A percentile compares a stretch with the other conserved stretches of the same genome.
Conservation (phyloP, 2,329 filamentous ascomycete species). For the Rutstroemia sydowiana region DNA sequence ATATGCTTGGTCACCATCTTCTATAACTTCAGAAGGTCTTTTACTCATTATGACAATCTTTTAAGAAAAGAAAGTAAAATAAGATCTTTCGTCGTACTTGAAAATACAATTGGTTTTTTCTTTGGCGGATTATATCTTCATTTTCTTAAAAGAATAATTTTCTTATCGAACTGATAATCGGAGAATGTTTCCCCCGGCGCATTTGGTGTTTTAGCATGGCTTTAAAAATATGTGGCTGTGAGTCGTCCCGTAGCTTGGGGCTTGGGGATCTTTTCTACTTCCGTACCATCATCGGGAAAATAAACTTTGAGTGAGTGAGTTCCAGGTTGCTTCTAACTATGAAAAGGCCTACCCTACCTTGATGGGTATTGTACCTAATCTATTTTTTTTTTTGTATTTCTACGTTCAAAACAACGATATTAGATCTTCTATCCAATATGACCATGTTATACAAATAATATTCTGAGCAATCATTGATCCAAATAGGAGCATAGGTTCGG, state of each 20-base stretch:
- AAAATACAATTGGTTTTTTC: background rate
- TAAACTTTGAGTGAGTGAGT: too few species aligned
- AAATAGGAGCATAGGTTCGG: too few species aligned
- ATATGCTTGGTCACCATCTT: slow-evolving; percentile 28
- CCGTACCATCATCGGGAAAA: too few species aligned
- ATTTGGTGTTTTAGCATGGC: too few species aligned
- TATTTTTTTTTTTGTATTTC: too few species aligned
- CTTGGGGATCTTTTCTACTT: too few species aligned
- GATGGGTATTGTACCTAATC: too few species aligned
- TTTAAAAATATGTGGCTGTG: background rate
- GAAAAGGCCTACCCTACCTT: too few species aligned
- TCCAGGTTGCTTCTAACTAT: too few species aligned
- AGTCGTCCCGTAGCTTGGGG: too few species aligned
- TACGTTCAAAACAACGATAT: background rate
- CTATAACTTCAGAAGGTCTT: slow-evolving; percentile 22
- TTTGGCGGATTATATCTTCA: background rate
- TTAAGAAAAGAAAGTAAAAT: background rate
- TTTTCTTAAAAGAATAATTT: slow-evolving; percentile 8
- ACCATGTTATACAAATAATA: slow-evolving; percentile 2
- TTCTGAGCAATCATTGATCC: background rate
- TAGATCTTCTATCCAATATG: slow-evolving; percentile 16
- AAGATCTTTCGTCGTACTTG: background rate
- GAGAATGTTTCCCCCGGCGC: background rate
- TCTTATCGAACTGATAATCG: slow-evolving; percentile 11
- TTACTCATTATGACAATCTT: slow-evolving; percentile 25